These are phyloP conservation scores for Neurospora sp. DNA, from an alignment of 495 filamentous ascomycete species.

Conservation along the genomic window DNA sequence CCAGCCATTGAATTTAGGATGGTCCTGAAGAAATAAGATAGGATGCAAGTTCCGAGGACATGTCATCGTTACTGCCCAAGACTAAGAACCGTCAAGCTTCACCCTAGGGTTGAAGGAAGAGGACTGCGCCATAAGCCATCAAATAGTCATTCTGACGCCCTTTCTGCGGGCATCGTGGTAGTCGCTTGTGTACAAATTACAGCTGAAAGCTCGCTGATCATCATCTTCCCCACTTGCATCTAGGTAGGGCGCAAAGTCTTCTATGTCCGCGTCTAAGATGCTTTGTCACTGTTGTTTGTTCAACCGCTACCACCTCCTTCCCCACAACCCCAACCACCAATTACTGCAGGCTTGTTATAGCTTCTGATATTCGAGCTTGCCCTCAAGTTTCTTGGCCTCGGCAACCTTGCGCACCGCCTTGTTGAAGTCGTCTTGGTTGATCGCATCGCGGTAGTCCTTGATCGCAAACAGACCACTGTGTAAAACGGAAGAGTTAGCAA, in stretches of 20 bases:
- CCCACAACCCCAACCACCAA: background rate
- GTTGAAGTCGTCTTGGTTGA: slow-evolving; percentile 99
- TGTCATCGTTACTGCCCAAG: background rate
- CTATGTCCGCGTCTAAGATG: background rate
- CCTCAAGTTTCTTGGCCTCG: slow-evolving; percentile 96
- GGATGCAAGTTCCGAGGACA: background rate
- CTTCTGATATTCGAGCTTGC: slow-evolving; percentile 96
- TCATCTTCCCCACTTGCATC: background rate
- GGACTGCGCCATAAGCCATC: background rate
- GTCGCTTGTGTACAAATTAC: background rate
- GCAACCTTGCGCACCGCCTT: slow-evolving; percentile 95
- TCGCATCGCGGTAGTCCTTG: slow-evolving; percentile 88
- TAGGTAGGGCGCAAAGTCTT: background rate
- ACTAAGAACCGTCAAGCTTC: background rate
- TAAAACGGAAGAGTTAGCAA: slow-evolving; percentile 13
- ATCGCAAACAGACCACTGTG: slow-evolving; percentile 87
- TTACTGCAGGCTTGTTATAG: slow-evolving; percentile 43
- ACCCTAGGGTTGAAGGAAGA: background rate
- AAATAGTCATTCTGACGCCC: background rate
- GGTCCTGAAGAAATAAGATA: background rate
- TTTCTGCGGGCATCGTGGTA: background rate
- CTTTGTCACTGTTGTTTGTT: background rate
- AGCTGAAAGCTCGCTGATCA: background rate
- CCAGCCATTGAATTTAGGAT: background rate
- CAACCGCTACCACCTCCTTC: background rate